Conservation (phyloP, 2,329 filamentous ascomycete species). For the Epichloe sp. region DNA sequence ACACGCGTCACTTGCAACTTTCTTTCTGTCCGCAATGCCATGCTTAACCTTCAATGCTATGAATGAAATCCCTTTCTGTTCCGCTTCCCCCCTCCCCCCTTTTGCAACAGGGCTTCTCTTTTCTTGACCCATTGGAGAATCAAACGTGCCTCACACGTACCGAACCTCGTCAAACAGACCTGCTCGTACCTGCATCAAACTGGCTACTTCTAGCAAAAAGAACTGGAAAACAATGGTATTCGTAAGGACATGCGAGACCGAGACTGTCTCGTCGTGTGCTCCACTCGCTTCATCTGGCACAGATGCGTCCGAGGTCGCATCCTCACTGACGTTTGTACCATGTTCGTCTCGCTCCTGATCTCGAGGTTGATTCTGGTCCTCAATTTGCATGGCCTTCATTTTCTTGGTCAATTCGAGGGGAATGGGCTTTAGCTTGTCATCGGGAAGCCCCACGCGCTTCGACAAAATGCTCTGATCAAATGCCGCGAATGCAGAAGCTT, state of each 20-base stretch:
- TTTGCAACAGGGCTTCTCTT: no score
- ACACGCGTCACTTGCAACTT: neutral
- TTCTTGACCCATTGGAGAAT: no score
- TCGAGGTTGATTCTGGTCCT: slow-evolving; percentile 8
- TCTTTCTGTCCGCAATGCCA: neutral
- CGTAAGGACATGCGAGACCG: slow-evolving; percentile 65
- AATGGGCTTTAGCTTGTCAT: slow-evolving; percentile 28
- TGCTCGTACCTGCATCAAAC: slow-evolving; percentile 60
- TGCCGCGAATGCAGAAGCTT: slow-evolving; percentile 48
- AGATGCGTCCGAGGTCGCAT: neutral
- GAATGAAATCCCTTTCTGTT: neutral
- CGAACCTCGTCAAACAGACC: slow-evolving; percentile 65
- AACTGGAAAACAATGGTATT: slow-evolving; percentile 70
- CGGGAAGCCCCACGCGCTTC: slow-evolving; percentile 37
- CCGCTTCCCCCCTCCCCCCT: no score
- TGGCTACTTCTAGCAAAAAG: slow-evolving; percentile 65
- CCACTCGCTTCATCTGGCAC: slow-evolving; percentile 10
- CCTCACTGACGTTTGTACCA: neutral
- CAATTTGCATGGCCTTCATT: slow-evolving; percentile 18
- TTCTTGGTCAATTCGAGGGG: slow-evolving; percentile 23
- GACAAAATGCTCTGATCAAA: slow-evolving; percentile 50
- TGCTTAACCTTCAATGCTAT: neutral
- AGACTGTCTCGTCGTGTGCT: slow-evolving; percentile 32
- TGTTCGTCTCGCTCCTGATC: slow-evolving; percentile 6
- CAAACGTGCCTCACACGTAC: slow-evolving; percentile 27